Evolutionary conservation across 306 rosid species (phyloP).

Genomic region (Psophocarpus tetragonolobus): DNA sequence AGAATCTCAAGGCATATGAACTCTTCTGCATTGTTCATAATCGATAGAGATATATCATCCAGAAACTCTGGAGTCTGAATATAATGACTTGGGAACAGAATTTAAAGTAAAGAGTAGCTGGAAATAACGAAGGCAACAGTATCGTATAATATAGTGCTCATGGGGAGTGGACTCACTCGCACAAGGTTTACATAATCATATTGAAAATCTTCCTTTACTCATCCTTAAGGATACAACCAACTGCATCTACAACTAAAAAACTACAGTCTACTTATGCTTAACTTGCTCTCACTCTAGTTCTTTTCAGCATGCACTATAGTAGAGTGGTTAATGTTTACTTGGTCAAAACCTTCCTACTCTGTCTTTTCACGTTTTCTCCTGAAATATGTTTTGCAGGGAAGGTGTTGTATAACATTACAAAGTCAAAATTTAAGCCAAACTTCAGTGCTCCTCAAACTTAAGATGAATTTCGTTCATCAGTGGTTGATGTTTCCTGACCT

Average conservation of each 20-base stretch:
- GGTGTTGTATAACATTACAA: not conserved
- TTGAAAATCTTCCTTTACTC: not conserved
- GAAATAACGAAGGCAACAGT: not conserved
- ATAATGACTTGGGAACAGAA: not conserved
- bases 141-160: not conserved
- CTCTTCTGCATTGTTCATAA: not conserved
- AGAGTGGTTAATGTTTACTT: not conserved
- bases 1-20: not conserved
- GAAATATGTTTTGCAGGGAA: not conserved
- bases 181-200: not conserved
- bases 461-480: constrained; percentile 54
- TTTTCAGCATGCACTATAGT: not conserved
- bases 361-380: not conserved
- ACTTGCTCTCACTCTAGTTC: not conserved
- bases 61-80: not conserved
- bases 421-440: not conserved
- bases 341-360: not conserved
- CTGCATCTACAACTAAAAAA: not conserved
- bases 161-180: not conserved
- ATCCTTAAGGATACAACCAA: not conserved
- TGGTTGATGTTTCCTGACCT: constrained; percentile 90
- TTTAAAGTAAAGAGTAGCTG: not conserved
- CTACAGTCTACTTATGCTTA: not conserved
- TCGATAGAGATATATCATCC: not conserved
- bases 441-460: constrained; percentile 61